Evolutionary conservation across 495 filamentous ascomycete species (phyloP).

Genomic region (Penicillium canariense): DNA sequence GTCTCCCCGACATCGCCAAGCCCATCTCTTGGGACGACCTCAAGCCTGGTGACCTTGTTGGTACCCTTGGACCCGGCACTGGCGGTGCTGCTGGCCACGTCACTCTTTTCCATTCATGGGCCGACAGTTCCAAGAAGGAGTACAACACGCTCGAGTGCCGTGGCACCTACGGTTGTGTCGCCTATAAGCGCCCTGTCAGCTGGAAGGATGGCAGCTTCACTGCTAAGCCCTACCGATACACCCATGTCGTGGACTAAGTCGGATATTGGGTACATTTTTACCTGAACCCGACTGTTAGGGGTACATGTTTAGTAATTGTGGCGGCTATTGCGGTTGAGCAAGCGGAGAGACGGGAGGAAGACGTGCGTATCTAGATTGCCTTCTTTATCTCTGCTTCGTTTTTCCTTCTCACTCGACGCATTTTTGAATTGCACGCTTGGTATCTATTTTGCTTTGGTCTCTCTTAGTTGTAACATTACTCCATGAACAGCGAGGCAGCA

Average conservation of each 20-base stretch:
- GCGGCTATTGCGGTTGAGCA: neutral
- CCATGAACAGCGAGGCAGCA: too few species aligned
- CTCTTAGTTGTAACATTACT: too few species aligned
- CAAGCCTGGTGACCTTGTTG: conserved; percentile 15
- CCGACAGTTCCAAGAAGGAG: conserved; percentile 17
- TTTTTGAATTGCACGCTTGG: too few species aligned
- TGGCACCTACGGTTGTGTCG: conserved; percentile 17
- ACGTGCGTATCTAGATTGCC: neutral
- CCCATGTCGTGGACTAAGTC: conserved; percentile 9
- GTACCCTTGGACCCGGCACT: conserved; percentile 14
- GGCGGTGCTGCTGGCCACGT: conserved; percentile 17
- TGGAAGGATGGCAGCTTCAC: conserved; percentile 18
- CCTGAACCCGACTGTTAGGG: neutral
- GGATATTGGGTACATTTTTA: neutral
- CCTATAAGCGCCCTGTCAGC: conserved; percentile 14
- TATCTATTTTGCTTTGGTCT: too few species aligned
- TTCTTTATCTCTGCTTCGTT: neutral
- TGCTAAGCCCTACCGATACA: conserved; percentile 16
- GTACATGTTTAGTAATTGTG: neutral
- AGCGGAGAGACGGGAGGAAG: neutral
- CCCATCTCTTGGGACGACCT: conserved; percentile 13
- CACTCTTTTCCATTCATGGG: conserved; percentile 18
- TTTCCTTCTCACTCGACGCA: neutral
- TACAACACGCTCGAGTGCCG: conserved; percentile 19
- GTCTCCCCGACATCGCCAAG: conserved; percentile 12